These are phyloP conservation scores for Xerophyta viscosa DNA, from an alignment of 106 monocot genomes.

Conservation along the genomic window DNA sequence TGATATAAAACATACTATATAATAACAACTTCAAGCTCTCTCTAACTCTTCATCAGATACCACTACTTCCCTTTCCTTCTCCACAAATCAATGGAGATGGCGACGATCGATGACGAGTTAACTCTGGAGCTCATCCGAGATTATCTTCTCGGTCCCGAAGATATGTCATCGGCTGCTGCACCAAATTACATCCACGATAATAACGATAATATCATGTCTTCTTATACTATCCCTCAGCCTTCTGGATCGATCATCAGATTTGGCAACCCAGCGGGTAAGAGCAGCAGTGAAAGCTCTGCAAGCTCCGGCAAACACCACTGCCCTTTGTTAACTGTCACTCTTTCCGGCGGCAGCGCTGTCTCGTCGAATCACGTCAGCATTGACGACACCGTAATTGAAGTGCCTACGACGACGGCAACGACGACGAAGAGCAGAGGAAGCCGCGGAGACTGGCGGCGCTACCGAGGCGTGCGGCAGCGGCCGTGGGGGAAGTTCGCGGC, in stretches of 20 bases:
- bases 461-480: conserved; percentile 66
- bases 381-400: conserved; percentile 4
- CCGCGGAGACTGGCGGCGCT: conserved; percentile 11
- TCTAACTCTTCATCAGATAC: neutral
- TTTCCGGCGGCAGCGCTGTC: neutral
- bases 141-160: conserved; percentile 23
- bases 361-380: neutral
- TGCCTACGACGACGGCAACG: neutral
- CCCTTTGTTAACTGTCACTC: neutral
- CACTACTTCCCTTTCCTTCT: too few relatives aligned
- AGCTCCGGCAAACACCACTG: neutral
- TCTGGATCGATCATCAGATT: conserved; percentile 17
- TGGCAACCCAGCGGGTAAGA: neutral
- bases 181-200: neutral
- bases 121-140: conserved; percentile 32
- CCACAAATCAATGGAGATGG: too few relatives aligned
- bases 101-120: neutral
- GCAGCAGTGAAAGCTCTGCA: neutral
- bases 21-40: too few relatives aligned
- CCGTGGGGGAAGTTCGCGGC: conserved; percentile 26
- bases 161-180: neutral
- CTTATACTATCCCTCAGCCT: neutral
- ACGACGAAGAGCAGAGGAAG: neutral
- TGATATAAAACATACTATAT: too few relatives aligned
- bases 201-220: neutral